These are phyloP conservation scores for Grammothele lineata DNA, from an alignment of 768 basidiomycete genomes.

Conservation along the genomic window DNA sequence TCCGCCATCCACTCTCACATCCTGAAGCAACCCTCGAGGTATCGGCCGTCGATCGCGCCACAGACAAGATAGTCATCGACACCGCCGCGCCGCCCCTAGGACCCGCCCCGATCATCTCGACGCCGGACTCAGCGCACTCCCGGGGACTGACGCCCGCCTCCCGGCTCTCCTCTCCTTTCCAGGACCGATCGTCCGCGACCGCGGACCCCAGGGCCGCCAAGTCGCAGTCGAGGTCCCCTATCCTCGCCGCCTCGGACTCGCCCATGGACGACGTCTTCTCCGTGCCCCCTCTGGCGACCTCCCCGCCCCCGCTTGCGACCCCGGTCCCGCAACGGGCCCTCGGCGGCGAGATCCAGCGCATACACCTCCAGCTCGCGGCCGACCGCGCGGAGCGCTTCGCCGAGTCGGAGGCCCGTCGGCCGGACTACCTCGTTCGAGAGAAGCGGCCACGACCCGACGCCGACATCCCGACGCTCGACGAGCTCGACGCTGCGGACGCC, in stretches of 20 bases:
- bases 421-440: slow-evolving; percentile 65
- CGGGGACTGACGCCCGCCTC: slow-evolving; percentile 21
- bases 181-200: slow-evolving; percentile 16
- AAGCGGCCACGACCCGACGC: slow-evolving; percentile 44
- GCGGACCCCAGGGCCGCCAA: slow-evolving; percentile 14
- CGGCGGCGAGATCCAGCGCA: slow-evolving; percentile 57
- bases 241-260: slow-evolving; percentile 7
- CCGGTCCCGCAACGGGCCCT: slow-evolving; percentile 26
- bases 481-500: slow-evolving; percentile 32
- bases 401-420: slow-evolving; percentile 59
- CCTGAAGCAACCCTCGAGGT: not conserved
- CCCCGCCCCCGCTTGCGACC: slow-evolving; percentile 26
- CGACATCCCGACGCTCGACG: slow-evolving; percentile 31
- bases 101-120: slow-evolving; percentile 15
- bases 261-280: slow-evolving; percentile 9
- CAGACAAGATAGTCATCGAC: not conserved
- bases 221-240: slow-evolving; percentile 10
- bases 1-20: not conserved
- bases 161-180: slow-evolving; percentile 29
- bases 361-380: slow-evolving; percentile 50
- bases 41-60: not conserved
- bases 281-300: slow-evolving; percentile 3
- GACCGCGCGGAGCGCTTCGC: slow-evolving; percentile 44
- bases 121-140: slow-evolving; percentile 10
- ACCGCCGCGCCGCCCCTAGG: slow-evolving; percentile 1